Conservation (phyloP, 148 eudicot species). For the Fagopyrum tataricum region DNA sequence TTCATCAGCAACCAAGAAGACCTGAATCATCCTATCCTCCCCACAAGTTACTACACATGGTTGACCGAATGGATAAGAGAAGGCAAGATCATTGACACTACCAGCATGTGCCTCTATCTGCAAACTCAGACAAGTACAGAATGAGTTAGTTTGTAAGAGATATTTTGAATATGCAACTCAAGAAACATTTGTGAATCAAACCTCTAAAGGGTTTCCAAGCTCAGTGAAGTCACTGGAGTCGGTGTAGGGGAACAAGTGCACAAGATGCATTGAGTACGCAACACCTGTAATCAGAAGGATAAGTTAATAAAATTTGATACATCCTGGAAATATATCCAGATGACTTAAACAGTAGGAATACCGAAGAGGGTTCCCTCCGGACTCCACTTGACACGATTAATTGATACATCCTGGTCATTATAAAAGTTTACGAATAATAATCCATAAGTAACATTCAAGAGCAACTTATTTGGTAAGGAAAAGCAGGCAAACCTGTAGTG, state of each 20-base stretch:
- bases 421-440: conserved; percentile 44
- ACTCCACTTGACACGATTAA: conserved; percentile 79
- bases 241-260: conserved; percentile 66
- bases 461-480: conserved; percentile 1
- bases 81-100: conserved; percentile 87
- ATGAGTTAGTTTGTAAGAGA: background rate
- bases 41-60: conserved; percentile 81
- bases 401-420: conserved; percentile 55
- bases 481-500: conserved; percentile 48
- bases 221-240: conserved; percentile 63
- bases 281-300: conserved; percentile 44
- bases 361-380: conserved; percentile 72
- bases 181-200: conserved; percentile 23
- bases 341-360: conserved; percentile 22
- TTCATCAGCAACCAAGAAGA: conserved; percentile 11
- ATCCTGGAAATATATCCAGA: background rate
- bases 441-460: conserved; percentile 26
- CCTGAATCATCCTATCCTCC: conserved; percentile 90
- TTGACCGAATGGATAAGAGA: conserved; percentile 69
- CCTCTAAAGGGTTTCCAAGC: conserved; percentile 80
- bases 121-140: too few relatives aligned
- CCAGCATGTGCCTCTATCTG: conserved; percentile 96
- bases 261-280: conserved; percentile 88
- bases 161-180: too few relatives aligned
- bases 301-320: background rate